Evolutionary conservation across 2,329 filamentous ascomycete species (phyloP).

Genomic region (Pestalotiopsis sp.): DNA sequence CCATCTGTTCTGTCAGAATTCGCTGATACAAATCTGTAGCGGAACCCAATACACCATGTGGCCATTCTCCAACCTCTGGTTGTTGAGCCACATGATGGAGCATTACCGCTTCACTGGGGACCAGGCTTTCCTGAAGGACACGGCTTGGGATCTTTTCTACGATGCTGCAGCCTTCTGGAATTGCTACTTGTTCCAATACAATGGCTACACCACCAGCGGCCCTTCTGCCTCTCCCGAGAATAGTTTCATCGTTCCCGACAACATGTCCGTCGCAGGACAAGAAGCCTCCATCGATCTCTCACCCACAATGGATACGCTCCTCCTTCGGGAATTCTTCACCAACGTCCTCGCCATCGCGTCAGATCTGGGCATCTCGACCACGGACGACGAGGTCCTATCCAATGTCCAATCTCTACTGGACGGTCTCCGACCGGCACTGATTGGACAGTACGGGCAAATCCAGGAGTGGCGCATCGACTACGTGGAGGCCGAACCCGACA

Average conservation of each 20-base stretch:
- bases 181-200: conserved; percentile 26
- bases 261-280: conserved; percentile 4
- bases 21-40: neutral
- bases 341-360: conserved; percentile 22
- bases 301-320: conserved; percentile 40
- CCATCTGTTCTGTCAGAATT: conserved; percentile 29
- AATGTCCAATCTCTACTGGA: conserved; percentile 17
- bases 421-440: conserved; percentile 23
- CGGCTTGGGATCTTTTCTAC: conserved; percentile 26
- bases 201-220: conserved; percentile 7
- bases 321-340: conserved; percentile 37
- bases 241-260: conserved; percentile 16
- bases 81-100: conserved; percentile 30
- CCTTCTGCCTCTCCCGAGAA: conserved; percentile 41
- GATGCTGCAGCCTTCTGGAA: conserved; percentile 33
- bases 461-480: conserved; percentile 15
- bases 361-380: conserved; percentile 15
- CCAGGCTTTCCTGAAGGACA: conserved; percentile 22
- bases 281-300: conserved; percentile 25
- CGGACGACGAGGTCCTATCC: conserved; percentile 2
- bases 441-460: conserved; percentile 13
- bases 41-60: conserved; percentile 33
- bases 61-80: conserved; percentile 31
- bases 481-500: conserved; percentile 40
- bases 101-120: conserved; percentile 28